A percentile compares a stretch with the other conserved stretches of the same genome.
Conservation (phyloP, 768 basidiomycete species). For the Exidia glandulosa region DNA sequence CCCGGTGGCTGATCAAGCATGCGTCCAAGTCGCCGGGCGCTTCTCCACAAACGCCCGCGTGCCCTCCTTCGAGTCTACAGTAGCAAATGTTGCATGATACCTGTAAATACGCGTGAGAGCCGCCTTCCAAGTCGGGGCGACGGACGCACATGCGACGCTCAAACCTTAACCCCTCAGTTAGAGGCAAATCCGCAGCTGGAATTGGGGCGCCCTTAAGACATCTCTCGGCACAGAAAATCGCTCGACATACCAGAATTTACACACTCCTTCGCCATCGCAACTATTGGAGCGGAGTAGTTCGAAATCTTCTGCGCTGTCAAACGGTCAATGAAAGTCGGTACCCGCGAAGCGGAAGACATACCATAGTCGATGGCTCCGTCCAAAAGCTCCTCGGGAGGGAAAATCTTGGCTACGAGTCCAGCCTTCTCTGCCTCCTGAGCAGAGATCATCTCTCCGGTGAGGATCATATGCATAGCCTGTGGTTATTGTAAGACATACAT, state of each 20-base stretch:
- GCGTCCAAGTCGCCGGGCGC: constrained; percentile 73
- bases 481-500: neutral
- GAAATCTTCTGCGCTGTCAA: constrained; percentile 64
- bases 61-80: constrained; percentile 92
- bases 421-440: constrained; percentile 63
- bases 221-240: neutral
- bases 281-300: constrained; percentile 60
- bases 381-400: constrained; percentile 66
- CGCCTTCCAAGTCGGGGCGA: too few relatives aligned
- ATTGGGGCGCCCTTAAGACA: neutral
- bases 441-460: constrained; percentile 74
- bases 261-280: constrained; percentile 87
- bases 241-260: constrained; percentile 65
- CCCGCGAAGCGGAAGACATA: neutral
- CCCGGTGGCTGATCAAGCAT: constrained; percentile 25
- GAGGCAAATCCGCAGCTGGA: constrained; percentile 65
- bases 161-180: constrained; percentile 74
- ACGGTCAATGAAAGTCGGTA: neutral
- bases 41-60: constrained; percentile 95
- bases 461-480: constrained; percentile 85
- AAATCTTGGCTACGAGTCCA: constrained; percentile 36
- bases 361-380: constrained; percentile 60
- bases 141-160: constrained; percentile 78
- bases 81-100: constrained; percentile 92
- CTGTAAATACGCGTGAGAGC: too few relatives aligned